phyloP scores from a whole-genome alignment of 371 early-diverging fungal species.

The Amoeboaphelidium protococcarum region DNA sequence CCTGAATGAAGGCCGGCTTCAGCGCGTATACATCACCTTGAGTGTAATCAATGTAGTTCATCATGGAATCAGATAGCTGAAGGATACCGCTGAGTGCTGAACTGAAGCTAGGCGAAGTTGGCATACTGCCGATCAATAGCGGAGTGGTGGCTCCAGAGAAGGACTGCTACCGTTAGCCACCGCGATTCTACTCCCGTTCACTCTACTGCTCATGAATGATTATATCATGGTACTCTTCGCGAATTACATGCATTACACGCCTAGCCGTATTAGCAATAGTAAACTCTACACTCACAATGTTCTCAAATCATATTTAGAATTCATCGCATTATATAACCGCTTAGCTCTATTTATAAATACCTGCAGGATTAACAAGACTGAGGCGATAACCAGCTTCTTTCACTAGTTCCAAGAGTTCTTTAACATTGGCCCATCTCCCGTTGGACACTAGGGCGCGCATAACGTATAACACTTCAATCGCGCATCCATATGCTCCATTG shows the following conservation, averaged over 20 bases:
- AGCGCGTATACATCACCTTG: conserved; percentile 9
- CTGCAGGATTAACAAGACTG: neutral
- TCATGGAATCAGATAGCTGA: conserved; percentile 9
- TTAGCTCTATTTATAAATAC: no score
- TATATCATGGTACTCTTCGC: conserved; percentile 47
- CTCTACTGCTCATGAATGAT: conserved; percentile 12
- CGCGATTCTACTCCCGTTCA: conserved; percentile 56
- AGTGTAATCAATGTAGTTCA: neutral
- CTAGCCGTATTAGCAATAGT: conserved; percentile 66
- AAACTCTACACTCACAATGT: no score
- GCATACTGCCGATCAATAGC: neutral
- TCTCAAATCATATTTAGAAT: no score
- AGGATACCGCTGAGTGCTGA: conserved; percentile 6
- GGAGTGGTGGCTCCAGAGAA: neutral
- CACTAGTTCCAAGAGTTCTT: neutral
- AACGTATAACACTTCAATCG: neutral
- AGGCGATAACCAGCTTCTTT: neutral
- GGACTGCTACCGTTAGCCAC: conserved; percentile 11
- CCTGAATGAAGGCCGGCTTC: conserved; percentile 45
- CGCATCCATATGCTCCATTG: neutral
- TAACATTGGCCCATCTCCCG: neutral
- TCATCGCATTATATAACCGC: no score
- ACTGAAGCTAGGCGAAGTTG: neutral
- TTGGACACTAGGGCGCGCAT: neutral
- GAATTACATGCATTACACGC: conserved; percentile 51